Conservation (phyloP, 2,329 filamentous ascomycete species). For the Arthrobotrys conoides region DNA sequence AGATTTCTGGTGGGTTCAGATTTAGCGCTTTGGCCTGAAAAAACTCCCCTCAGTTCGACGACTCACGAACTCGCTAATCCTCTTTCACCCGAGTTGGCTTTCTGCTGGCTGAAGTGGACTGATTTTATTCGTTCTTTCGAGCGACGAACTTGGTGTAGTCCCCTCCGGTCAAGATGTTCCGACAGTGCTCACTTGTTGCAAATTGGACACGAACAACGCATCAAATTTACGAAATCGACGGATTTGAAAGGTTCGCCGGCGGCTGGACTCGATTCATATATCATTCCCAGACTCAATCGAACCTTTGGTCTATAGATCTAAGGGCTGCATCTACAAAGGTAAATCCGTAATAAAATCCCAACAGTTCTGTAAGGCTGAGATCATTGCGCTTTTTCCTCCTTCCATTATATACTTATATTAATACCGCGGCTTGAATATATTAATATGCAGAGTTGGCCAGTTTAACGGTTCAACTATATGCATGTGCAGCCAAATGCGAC, state of each 20-base stretch:
- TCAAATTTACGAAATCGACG: conserved; percentile 1
- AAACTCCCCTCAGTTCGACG: background rate
- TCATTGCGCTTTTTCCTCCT: background rate
- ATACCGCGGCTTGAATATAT: background rate
- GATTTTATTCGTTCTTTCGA: conserved; percentile 13
- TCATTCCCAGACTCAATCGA: too few species aligned
- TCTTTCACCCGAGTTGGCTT: background rate
- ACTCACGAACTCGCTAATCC: background rate
- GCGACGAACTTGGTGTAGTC: background rate
- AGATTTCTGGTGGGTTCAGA: background rate
- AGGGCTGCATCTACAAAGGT: background rate
- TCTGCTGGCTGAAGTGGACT: conserved; percentile 18
- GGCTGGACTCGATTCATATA: background rate
- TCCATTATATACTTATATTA: background rate
- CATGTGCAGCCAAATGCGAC: background rate
- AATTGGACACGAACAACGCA: conserved; percentile 21
- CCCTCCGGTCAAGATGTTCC: background rate
- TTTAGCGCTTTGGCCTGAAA: conserved; percentile 14
- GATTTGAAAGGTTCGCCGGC: conserved; percentile 4
- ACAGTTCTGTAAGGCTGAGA: conserved; percentile 12
- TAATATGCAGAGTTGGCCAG: background rate
- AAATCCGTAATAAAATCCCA: conserved; percentile 1
- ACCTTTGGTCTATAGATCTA: too few species aligned
- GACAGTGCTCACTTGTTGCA: background rate
- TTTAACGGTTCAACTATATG: background rate